These are phyloP conservation scores for Seminavis robusta DNA, from an alignment of 108 stramenopile species.

Conservation along the genomic window DNA sequence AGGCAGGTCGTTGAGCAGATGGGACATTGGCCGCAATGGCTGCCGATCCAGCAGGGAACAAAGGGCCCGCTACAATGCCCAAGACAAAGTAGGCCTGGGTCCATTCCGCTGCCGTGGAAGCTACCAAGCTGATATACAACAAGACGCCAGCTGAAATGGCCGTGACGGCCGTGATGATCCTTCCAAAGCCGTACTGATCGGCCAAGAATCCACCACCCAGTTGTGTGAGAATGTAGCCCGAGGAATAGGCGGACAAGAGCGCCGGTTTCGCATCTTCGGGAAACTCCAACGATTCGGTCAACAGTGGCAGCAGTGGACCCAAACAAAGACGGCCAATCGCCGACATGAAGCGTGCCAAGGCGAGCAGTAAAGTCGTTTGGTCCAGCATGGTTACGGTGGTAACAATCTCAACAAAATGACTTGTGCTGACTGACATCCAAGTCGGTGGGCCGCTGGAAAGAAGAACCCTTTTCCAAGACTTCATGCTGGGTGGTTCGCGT, in stretches of 20 bases:
- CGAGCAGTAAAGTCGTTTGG: slow-evolving; percentile 11
- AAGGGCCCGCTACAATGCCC: slow-evolving; percentile 20
- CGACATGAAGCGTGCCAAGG: slow-evolving; percentile 14
- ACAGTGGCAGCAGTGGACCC: slow-evolving; percentile 19
- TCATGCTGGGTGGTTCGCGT: too few species aligned
- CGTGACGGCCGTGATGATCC: not conserved
- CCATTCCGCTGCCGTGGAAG: slow-evolving; percentile 11
- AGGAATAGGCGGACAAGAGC: slow-evolving; percentile 22
- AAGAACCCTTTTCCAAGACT: too few species aligned
- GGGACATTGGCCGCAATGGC: slow-evolving; percentile 10
- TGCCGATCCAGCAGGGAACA: slow-evolving; percentile 23
- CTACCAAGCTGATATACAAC: slow-evolving; percentile 1
- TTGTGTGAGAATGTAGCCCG: slow-evolving; percentile 27
- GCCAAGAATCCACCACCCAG: slow-evolving; percentile 22
- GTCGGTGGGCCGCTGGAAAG: too few species aligned
- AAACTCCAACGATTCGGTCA: slow-evolving; percentile 12
- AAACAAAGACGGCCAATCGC: slow-evolving; percentile 20
- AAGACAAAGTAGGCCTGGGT: slow-evolving; percentile 13
- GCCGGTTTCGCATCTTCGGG: slow-evolving; percentile 5
- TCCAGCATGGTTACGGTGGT: not conserved
- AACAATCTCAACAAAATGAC: not conserved
- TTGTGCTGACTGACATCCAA: too few species aligned
- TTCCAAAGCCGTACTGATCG: slow-evolving; percentile 10
- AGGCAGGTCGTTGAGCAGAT: not conserved
- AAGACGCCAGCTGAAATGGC: slow-evolving; percentile 4